Evolutionary conservation across 1,284 basidiomycete genomes (phyloP), one percentile per base, ranked within the genome.

Genomic region (Pseudozyma pruni): DNA sequence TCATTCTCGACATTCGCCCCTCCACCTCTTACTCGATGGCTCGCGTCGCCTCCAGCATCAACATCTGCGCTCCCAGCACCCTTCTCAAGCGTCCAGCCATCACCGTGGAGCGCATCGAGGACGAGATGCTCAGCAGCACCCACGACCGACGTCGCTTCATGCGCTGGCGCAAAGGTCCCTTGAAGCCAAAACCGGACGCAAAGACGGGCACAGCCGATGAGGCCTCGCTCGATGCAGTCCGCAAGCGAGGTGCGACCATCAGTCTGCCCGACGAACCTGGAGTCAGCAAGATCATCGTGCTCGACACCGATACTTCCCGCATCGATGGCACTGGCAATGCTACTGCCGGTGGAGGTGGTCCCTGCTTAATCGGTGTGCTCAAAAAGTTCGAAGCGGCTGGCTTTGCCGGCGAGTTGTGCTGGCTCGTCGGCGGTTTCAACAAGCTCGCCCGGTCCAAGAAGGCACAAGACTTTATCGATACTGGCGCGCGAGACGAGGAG

Each of bases 31-130:
- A 72, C 60, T 47, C 52, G 5, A 45, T 51, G 23, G 71, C 71
- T 19, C 73, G 76, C 20, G 53, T 82, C 23, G 41, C 39, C 10
- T 67, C 84, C 38, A 90, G 94, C n/a, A 86, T 96, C 64, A 93
- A 92, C 38, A 87, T 98, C 56, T 92, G 92, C 42, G 91, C 96
- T 5, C 94, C 94, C 0, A 94, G 93, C 4, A 98, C 94, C 0
- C 88, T 98, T 23, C 89, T 98, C 22, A 77, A 76, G 47, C 72
- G 80, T n/a, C 60, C 75, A 0, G 79, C 73, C 17, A 72, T 82
- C 35, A 78, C 75, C 1, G 62, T 82, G 8, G 74, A 80, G 8
- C 72, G 75, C 20, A 69, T 82, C 42, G 74, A 79, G 47, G 60
- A 75, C 13, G 76, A 80, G 41, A 77, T 82, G 75, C 60, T 82